A percentile compares a stretch with the other conserved stretches of the same genome.
Conservation (phyloP, 306 rosid genomes). For the Erythrophleum fordii region DNA sequence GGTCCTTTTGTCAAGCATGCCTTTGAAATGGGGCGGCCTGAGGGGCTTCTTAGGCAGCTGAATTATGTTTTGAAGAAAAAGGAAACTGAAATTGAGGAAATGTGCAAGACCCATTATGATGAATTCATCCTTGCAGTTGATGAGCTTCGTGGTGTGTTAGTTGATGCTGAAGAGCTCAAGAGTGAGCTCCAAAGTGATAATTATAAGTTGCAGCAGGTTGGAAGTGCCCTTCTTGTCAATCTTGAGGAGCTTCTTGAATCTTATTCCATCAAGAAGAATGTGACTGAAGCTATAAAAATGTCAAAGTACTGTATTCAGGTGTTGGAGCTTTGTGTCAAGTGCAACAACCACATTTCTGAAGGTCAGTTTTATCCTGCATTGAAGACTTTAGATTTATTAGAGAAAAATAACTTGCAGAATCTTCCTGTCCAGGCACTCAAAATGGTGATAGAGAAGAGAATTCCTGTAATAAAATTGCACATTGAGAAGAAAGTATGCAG, state of each 20-base stretch:
- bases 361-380: constrained; percentile 76
- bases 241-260: constrained; percentile 94
- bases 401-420: constrained; percentile 61
- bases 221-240: constrained; percentile 67
- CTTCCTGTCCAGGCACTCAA: constrained; percentile 74
- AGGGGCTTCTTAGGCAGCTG: constrained; percentile 84
- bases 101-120: constrained; percentile 95
- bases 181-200: constrained; percentile 84
- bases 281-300: constrained; percentile 80
- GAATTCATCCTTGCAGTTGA: constrained; percentile 97
- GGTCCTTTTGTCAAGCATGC: constrained; percentile 92
- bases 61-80: constrained; percentile 76
- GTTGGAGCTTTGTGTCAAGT: constrained; percentile 89
- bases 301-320: constrained; percentile 72
- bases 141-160: constrained; percentile 90
- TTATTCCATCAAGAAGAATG: constrained; percentile 75
- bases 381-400: constrained; percentile 75
- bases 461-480: constrained; percentile 75
- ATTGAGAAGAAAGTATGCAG: constrained; percentile 75
- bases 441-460: constrained; percentile 65
- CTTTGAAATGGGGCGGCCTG: constrained; percentile 85
- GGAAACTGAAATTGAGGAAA: constrained; percentile 87
- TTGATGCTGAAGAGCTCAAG: constrained; percentile 94
- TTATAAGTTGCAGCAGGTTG: constrained; percentile 87
- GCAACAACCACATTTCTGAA: constrained; percentile 78